phyloP scores from a whole-genome alignment of 1,284 basidiomycete genomes.

The Rhodotorula sp. region DNA sequence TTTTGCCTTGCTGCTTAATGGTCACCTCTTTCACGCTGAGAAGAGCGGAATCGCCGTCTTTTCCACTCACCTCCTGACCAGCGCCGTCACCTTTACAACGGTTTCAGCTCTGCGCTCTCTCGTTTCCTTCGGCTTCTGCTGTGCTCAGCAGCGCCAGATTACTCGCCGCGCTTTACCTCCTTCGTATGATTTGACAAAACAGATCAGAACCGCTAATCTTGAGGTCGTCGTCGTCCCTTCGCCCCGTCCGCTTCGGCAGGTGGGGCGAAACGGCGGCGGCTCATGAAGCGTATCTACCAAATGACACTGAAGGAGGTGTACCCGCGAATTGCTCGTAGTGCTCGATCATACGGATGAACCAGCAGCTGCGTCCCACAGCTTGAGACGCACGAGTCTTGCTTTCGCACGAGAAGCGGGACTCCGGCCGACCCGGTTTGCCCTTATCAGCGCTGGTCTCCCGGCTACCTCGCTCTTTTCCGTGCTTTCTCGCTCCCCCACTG shows the following conservation, averaged over 20 bases:
- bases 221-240: not conserved
- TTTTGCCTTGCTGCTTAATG: too few relatives aligned
- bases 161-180: not conserved
- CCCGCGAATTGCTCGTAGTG: not conserved
- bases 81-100: too few relatives aligned
- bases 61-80: too few relatives aligned
- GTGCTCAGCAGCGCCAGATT: not conserved
- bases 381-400: too few relatives aligned
- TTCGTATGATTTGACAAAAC: constrained; percentile 6
- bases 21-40: too few relatives aligned
- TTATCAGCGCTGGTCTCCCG: not conserved
- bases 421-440: too few relatives aligned
- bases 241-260: constrained; percentile 3
- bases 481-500: too few relatives aligned
- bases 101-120: too few relatives aligned
- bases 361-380: not conserved
- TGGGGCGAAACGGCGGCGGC: not conserved
- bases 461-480: not conserved
- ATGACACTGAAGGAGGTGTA: constrained; percentile 5
- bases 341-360: not conserved
- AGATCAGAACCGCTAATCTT: constrained; percentile 29
- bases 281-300: constrained; percentile 4
- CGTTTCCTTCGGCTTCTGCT: not conserved
- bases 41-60: too few relatives aligned
- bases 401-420: too few relatives aligned